A percentile compares a stretch with the other conserved stretches of the same genome.
Evolutionary conservation across 495 filamentous ascomycete species (phyloP).

Genomic region (Lasiosphaeriaceae sp.): DNA sequence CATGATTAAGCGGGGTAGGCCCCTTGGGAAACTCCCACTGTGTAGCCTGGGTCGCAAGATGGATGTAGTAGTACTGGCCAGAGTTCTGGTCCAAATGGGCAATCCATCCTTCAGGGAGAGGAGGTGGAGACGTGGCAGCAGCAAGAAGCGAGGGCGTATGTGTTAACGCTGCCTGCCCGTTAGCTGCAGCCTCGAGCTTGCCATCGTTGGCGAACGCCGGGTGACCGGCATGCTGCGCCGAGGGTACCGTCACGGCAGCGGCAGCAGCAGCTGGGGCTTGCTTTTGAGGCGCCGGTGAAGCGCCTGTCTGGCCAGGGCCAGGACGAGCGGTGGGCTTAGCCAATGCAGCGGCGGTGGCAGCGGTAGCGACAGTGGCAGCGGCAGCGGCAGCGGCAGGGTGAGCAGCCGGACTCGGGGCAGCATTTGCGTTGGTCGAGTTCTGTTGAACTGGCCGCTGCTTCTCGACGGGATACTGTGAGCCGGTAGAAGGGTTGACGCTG

Average conservation of each 20-base stretch:
- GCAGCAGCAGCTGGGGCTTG: conserved; percentile 20
- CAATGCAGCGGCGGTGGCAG: no score
- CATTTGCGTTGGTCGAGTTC: conserved; percentile 36
- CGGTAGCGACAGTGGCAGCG: no score
- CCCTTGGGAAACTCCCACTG: conserved; percentile 99
- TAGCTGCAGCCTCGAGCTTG: conserved; percentile 34
- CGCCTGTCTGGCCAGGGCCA: conserved; percentile 2
- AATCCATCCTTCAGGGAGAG: conserved; percentile 96
- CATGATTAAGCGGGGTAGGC: conserved; percentile 76
- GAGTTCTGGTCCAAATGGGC: conserved; percentile 92
- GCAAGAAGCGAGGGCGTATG: conserved; percentile 49
- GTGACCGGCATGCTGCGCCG: conserved; percentile 57
- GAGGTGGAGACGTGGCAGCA: conserved; percentile 78
- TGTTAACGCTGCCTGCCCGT: conserved; percentile 35
- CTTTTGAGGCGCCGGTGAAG: conserved; percentile 30
- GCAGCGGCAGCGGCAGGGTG: conserved; percentile 14
- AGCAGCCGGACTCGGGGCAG: not conserved
- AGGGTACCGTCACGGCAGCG: conserved; percentile 22
- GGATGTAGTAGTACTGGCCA: conserved; percentile 98
- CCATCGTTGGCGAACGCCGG: conserved; percentile 86
- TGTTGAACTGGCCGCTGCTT: conserved; percentile 54
- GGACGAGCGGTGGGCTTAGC: no score
- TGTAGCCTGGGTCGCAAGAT: conserved; percentile 90
- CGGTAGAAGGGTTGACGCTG: conserved; percentile 57
- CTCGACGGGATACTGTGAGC: conserved; percentile 68